These are phyloP conservation scores for Chenopodium formosanum DNA, from an alignment of 148 eudicot genomes.

Conservation along the genomic window DNA sequence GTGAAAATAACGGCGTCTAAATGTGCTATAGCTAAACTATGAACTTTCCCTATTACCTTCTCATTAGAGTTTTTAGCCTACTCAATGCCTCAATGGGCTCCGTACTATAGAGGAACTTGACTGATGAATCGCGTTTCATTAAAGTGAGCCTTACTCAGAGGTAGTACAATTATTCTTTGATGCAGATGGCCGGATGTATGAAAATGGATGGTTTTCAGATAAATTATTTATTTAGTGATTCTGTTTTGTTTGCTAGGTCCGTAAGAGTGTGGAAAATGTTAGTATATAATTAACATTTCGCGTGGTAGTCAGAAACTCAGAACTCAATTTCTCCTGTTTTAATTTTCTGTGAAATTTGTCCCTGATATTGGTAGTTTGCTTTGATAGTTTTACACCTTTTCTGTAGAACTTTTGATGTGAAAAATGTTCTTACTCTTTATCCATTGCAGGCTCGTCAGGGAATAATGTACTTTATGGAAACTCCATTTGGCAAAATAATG, in stretches of 20 bases:
- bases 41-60: neutral
- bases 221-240: neutral
- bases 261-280: neutral
- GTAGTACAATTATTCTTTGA: neutral
- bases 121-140: neutral
- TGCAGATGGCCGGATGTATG: neutral
- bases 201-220: neutral
- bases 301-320: neutral
- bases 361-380: neutral
- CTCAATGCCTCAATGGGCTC: neutral
- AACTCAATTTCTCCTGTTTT: neutral
- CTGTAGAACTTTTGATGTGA: neutral
- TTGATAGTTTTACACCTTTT: neutral
- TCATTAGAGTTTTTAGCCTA: neutral
- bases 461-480: conserved; percentile 1
- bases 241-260: neutral
- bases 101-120: no score
- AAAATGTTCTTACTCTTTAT: neutral
- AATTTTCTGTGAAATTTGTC: neutral
- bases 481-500: conserved; percentile 11
- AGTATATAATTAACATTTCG: neutral
- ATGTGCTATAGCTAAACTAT: neutral
- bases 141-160: neutral
- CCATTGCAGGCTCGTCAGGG: neutral
- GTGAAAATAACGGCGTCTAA: neutral